Conservation (phyloP, 371 early-diverging fungal species). For the Mucor ambiguus region DNA sequence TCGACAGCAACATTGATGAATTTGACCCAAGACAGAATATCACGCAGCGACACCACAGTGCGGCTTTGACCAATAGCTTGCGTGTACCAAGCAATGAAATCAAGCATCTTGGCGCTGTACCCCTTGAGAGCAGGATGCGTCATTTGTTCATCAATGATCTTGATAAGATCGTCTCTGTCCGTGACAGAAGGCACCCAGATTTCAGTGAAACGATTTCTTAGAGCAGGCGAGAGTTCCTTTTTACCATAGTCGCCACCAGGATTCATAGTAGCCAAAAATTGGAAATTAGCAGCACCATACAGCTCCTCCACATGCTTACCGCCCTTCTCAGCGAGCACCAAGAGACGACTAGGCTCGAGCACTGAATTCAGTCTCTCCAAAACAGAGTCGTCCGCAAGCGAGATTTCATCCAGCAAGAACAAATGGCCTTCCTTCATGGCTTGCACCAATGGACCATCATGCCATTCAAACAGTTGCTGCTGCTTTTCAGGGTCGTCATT, state of each 20-base stretch:
- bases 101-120: slow-evolving; percentile 48
- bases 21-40: slow-evolving; percentile 92
- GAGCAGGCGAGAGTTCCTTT: slow-evolving; percentile 99
- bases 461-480: slow-evolving; percentile 88
- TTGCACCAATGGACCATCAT: slow-evolving; percentile 94
- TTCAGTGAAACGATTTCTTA: slow-evolving; percentile 99
- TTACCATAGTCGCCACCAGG: slow-evolving; percentile 99
- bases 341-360: slow-evolving; percentile 88
- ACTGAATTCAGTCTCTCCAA: slow-evolving; percentile 99
- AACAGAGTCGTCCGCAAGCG: slow-evolving; percentile 99
- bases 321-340: slow-evolving; percentile 96
- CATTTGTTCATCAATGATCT: slow-evolving; percentile 76
- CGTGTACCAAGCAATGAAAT: slow-evolving; percentile 65
- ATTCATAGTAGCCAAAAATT: slow-evolving; percentile 99
- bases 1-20: slow-evolving; percentile 72
- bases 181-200: slow-evolving; percentile 95
- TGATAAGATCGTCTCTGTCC: slow-evolving; percentile 75
- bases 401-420: slow-evolving; percentile 99
- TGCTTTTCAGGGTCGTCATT: slow-evolving; percentile 31
- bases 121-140: slow-evolving; percentile 46
- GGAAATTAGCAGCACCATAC: slow-evolving; percentile 76
- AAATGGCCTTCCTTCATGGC: slow-evolving; percentile 94
- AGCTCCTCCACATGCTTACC: slow-evolving; percentile 76
- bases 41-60: slow-evolving; percentile 80
- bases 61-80: slow-evolving; percentile 45